A percentile compares a stretch with the other conserved stretches of the same genome.
phyloP scores from a whole-genome alignment of 495 filamentous ascomycete genomes.

The Lophium mytilinum region DNA sequence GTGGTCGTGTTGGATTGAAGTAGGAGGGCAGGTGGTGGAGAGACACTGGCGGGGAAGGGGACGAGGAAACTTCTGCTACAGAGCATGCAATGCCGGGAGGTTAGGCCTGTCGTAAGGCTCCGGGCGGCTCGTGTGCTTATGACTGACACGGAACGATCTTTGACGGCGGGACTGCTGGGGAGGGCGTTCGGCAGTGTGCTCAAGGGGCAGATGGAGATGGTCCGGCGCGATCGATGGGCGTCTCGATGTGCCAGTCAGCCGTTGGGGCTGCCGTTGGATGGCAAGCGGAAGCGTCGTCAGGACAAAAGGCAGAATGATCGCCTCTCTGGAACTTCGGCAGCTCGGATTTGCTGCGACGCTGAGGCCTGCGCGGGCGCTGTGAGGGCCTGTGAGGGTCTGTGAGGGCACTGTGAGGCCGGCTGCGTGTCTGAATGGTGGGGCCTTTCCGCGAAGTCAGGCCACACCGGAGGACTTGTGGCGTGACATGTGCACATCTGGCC shows the following conservation, averaged over 20 bases:
- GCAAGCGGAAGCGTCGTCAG: not conserved
- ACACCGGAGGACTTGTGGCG: slow-evolving; percentile 7
- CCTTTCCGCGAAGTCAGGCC: slow-evolving; percentile 18
- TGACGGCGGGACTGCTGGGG: no score
- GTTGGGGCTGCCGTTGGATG: not conserved
- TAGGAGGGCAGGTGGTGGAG: not conserved
- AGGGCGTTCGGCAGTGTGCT: no score
- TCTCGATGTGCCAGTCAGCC: not conserved
- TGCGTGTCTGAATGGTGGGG: no score
- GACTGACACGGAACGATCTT: no score
- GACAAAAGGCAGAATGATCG: not conserved
- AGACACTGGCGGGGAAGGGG: not conserved
- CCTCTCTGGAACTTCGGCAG: not conserved
- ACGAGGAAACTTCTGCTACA: not conserved
- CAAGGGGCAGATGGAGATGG: no score
- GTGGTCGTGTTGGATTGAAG: no score
- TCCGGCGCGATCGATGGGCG: no score
- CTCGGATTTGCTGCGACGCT: slow-evolving; percentile 5
- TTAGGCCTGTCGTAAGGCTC: no score
- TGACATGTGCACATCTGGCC: not conserved
- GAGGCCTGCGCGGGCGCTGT: slow-evolving; percentile 5
- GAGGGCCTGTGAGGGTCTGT: not conserved
- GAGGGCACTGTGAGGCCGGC: no score
- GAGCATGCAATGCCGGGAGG: not conserved
- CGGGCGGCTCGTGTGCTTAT: no score